Conservation (phyloP, 2,329 filamentous ascomycete species). For the Diplocarpon mali region DNA sequence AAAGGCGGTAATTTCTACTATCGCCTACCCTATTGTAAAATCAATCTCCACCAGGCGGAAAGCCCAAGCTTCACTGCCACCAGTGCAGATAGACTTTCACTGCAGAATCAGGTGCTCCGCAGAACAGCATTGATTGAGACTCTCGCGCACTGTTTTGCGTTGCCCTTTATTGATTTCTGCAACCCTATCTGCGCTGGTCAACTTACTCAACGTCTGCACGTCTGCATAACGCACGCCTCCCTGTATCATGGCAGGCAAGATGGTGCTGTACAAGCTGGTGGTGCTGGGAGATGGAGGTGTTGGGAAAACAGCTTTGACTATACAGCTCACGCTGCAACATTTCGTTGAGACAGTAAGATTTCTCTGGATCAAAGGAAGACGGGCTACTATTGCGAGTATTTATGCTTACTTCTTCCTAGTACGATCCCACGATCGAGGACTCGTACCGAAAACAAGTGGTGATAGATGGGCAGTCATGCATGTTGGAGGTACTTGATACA, state of each 20-base stretch:
- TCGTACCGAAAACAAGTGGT: slow-evolving; percentile 83
- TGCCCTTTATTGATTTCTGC: slow-evolving; percentile 2
- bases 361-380: neutral
- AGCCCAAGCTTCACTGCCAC: slow-evolving; percentile 18
- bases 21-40: slow-evolving; percentile 9
- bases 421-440: slow-evolving; percentile 81
- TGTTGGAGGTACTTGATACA: slow-evolving; percentile 95
- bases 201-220: slow-evolving; percentile 7
- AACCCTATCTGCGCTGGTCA: slow-evolving; percentile 6
- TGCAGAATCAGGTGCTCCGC: slow-evolving; percentile 15
- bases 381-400: neutral
- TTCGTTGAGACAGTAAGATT: slow-evolving; percentile 78
- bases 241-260: slow-evolving; percentile 51
- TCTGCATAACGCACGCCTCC: slow-evolving; percentile 6
- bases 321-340: slow-evolving; percentile 94
- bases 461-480: slow-evolving; percentile 90
- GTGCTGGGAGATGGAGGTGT: slow-evolving; percentile 90
- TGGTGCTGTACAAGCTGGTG: slow-evolving; percentile 94
- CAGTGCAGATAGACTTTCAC: slow-evolving; percentile 14
- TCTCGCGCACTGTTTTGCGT: slow-evolving; percentile 10
- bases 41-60: slow-evolving; percentile 4
- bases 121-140: slow-evolving; percentile 8
- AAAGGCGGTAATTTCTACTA: slow-evolving; percentile 9
- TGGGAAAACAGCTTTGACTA: slow-evolving; percentile 87
- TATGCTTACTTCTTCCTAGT: slow-evolving; percentile 30